A percentile compares a stretch with the other conserved stretches of the same genome.
These are phyloP conservation scores for Phaeoacremonium minimum DNA, from an alignment of 2,329 filamentous ascomycete species.

Conservation along the genomic window DNA sequence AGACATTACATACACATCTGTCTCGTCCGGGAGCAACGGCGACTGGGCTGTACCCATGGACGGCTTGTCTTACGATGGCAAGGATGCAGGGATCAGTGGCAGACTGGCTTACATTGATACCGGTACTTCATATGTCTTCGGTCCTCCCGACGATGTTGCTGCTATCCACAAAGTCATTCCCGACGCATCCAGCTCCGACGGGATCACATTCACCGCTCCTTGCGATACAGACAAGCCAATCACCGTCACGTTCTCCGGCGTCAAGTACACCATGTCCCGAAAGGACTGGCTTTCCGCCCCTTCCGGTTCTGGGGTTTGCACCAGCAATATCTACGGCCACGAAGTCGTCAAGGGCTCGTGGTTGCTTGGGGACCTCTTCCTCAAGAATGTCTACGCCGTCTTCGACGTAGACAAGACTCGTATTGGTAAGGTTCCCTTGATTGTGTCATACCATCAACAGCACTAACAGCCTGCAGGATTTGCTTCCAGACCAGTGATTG, in stretches of 20 bases:
- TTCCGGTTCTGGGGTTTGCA: conserved; percentile 42
- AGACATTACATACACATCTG: conserved; percentile 60
- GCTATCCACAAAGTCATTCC: conserved; percentile 65
- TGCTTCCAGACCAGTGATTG: conserved; percentile 23
- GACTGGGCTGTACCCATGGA: conserved; percentile 73
- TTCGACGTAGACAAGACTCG: conserved; percentile 70
- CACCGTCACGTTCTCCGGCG: conserved; percentile 63
- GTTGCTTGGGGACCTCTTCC: conserved; percentile 80
- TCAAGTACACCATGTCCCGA: conserved; percentile 61
- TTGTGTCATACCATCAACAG: conserved; percentile 1
- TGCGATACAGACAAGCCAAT: conserved; percentile 62
- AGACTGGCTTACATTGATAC: conserved; percentile 73
- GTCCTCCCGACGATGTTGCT: conserved; percentile 62
- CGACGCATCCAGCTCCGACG: conserved; percentile 51
- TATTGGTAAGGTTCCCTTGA: conserved; percentile 46
- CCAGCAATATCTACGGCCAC: conserved; percentile 71
- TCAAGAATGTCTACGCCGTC: conserved; percentile 86
- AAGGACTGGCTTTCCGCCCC: conserved; percentile 65
- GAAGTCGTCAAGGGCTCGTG: conserved; percentile 64
- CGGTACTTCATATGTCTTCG: conserved; percentile 75
- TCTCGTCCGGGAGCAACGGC: conserved; percentile 41
- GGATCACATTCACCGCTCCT: conserved; percentile 65
- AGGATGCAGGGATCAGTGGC: conserved; percentile 49
- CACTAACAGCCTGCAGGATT: conserved; percentile 23
- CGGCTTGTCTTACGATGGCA: conserved; percentile 59